These are phyloP conservation scores for Lipomyces anomalus DNA, from an alignment of 805 yeast genomes.

Conservation along the genomic window DNA sequence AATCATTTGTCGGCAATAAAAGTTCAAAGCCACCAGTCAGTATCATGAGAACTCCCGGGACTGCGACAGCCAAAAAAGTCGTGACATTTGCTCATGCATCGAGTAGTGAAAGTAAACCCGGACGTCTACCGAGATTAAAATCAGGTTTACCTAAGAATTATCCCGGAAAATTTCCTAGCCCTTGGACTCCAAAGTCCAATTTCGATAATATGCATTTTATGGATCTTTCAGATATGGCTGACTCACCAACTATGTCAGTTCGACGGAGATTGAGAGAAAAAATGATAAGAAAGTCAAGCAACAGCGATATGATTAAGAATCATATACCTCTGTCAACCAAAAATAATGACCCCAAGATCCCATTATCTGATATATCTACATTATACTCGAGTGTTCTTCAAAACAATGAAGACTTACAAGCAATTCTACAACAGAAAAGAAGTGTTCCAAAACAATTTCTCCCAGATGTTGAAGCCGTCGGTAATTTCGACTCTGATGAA, in stretches of 20 bases:
- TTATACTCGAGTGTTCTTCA: neutral
- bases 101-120: neutral
- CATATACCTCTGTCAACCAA: neutral
- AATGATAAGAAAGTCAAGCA: neutral
- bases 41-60: conserved; percentile 23
- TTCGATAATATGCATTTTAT: too few species aligned
- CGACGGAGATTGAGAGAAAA: conserved; percentile 2
- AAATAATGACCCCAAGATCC: neutral
- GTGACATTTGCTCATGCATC: conserved; percentile 13
- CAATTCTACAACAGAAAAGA: too few species aligned
- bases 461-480: too few species aligned
- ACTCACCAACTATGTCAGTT: conserved; percentile 10
- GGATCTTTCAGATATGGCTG: conserved; percentile 12
- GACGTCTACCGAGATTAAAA: conserved; percentile 4
- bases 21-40: conserved; percentile 6
- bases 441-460: too few species aligned
- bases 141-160: conserved; percentile 24
- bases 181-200: conserved; percentile 22
- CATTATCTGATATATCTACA: neutral
- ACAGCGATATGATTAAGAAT: neutral
- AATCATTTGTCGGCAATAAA: conserved; percentile 1
- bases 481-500: too few species aligned
- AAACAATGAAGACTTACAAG: too few species aligned
- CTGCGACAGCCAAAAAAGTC: conserved; percentile 12
- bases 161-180: conserved; percentile 28